These are phyloP conservation scores for Phialophora expanda DNA, from an alignment of 2,329 filamentous ascomycete species.

Conservation along the genomic window DNA sequence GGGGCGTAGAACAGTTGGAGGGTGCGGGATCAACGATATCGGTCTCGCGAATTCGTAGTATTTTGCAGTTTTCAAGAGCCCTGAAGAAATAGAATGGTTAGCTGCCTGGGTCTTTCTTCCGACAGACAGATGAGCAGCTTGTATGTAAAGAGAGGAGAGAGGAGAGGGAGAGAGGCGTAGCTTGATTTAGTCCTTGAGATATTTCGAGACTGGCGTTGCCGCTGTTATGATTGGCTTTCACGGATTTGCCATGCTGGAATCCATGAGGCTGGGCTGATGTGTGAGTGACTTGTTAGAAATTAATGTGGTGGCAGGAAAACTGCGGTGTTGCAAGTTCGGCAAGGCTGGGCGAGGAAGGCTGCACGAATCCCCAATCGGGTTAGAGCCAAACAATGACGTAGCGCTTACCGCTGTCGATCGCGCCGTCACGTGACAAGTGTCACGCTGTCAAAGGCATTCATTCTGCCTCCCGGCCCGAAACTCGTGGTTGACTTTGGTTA, in stretches of 20 bases:
- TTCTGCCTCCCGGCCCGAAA: neutral
- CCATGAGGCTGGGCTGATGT: constrained; percentile 37
- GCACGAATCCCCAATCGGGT: neutral
- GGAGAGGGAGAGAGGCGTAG: constrained; percentile 48
- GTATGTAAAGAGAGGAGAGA: constrained; percentile 37
- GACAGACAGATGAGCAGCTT: constrained; percentile 18
- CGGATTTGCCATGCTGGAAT: constrained; percentile 36
- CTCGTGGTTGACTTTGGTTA: neutral
- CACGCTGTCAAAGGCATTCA: neutral
- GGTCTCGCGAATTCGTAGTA: neutral
- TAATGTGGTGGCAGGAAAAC: constrained; percentile 30
- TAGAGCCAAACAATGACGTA: constrained; percentile 2
- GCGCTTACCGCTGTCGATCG: neutral
- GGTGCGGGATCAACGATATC: neutral
- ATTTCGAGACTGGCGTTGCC: constrained; percentile 31
- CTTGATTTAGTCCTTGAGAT: constrained; percentile 40
- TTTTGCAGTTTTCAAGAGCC: neutral
- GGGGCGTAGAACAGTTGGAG: neutral
- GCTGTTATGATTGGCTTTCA: constrained; percentile 30
- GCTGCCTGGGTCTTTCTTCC: constrained; percentile 27
- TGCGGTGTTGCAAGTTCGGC: constrained; percentile 14
- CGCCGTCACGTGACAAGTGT: neutral
- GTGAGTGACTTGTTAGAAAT: constrained; percentile 25
- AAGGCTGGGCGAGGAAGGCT: constrained; percentile 12
- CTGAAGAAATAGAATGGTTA: constrained; percentile 24